Base-by-base conservation (phyloP, 1,284 basidiomycete genomes). In the Amylostereum areolatum region DNA sequence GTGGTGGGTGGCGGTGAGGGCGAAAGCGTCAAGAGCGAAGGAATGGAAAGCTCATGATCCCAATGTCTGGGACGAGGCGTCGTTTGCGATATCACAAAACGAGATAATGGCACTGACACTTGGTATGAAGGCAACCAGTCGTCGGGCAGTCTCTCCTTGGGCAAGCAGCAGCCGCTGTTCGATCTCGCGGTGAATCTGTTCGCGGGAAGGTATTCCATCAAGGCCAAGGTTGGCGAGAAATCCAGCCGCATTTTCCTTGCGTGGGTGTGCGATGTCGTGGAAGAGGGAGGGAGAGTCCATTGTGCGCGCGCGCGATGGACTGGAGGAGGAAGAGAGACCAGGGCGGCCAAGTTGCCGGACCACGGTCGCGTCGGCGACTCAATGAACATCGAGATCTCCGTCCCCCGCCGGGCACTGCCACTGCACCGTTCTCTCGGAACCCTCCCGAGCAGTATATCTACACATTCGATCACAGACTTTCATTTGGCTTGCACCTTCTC, bases 1-100 rank as follows among this genome's bases (percentile, higher is more conserved):
- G 73, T 79, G 27, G 92, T 93, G 1, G 93, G 87, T 0, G 89
- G 79, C 11, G 85, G 81, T 2, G 87, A 81, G 1, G 89, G 88
- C 40, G 77, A 67, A 12, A 81, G 72, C 3, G 72, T 71, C 41
- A 93, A 69, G 35, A 89, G 66, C 5, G 81, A 78, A 7, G 84
- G 78, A 50, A 86, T 70, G 11, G 74, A 74, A 28, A 85, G 62
- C 47, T 74, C 66, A 52, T 76, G 71, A 45, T 85, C 76, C 88
- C 88, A 91, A 50, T 85, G 79, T 62, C 89, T 92, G 60, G 34
- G 54, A 47, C 34, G 55, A 45, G 29, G 24, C 9, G 10, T 29
- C 27, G 29, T 37, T n/a, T 28, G 6, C 34, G 37, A 35, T 25
- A 28, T 28, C 12, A 25, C 40, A 44, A 39, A 46, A 46, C 25